Evolutionary conservation across 495 filamentous ascomycete species (phyloP).

Genomic region (Neurospora sp.): DNA sequence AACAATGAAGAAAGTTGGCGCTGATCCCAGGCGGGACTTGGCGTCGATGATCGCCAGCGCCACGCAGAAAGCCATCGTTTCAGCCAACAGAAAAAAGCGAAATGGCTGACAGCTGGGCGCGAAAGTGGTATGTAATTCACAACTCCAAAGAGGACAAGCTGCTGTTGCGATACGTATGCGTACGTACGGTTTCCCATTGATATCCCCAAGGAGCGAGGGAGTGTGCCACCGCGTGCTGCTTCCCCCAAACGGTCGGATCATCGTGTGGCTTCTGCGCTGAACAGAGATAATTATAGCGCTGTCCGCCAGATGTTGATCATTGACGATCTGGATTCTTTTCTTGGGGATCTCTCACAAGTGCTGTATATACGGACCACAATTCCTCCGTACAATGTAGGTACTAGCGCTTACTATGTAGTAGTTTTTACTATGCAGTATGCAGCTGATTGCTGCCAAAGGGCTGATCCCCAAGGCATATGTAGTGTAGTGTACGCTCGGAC

Average conservation of each 20-base stretch:
- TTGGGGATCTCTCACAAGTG: neutral
- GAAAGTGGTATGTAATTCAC: neutral
- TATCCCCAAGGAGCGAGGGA: neutral
- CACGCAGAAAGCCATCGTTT: slow-evolving; percentile 13
- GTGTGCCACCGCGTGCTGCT: neutral
- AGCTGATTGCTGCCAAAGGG: neutral
- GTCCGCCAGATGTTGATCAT: neutral
- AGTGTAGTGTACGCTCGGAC: neutral
- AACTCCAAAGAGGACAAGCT: neutral
- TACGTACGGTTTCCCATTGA: neutral
- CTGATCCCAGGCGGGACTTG: slow-evolving; percentile 1
- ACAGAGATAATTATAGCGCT: neutral
- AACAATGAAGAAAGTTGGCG: neutral
- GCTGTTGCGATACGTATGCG: neutral
- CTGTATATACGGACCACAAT: neutral
- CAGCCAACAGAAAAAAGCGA: slow-evolving; percentile 1
- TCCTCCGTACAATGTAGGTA: neutral
- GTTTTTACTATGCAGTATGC: neutral
- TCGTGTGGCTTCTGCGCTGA: neutral
- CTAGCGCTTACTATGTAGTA: neutral
- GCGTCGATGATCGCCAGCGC: slow-evolving; percentile 19
- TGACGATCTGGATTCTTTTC: neutral
- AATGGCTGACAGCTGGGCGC: neutral
- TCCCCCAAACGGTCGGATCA: neutral
- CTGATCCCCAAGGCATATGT: neutral